These are phyloP conservation scores for Gypsophila paniculata DNA, from an alignment of 179 eudicot genomes.

Conservation along the genomic window DNA sequence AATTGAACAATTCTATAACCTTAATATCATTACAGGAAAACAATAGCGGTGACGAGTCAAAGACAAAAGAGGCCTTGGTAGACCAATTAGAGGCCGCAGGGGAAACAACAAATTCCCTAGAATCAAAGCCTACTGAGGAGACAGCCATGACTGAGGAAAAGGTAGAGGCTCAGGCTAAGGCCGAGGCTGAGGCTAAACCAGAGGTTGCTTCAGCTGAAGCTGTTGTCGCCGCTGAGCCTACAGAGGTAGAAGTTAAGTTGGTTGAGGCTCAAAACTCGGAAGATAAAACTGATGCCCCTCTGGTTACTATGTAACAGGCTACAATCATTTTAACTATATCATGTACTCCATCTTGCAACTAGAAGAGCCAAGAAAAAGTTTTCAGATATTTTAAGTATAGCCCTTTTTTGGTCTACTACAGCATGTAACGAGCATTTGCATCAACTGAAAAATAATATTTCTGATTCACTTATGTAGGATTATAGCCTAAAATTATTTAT, in stretches of 20 bases:
- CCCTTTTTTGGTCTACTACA: neutral
- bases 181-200: neutral
- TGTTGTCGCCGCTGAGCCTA: neutral
- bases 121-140: conserved; percentile 24
- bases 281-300: conserved; percentile 4
- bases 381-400: conserved; percentile 1
- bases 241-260: neutral
- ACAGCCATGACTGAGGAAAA: conserved; percentile 20
- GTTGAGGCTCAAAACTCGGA: conserved; percentile 11
- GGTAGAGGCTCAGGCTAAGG: conserved; percentile 3
- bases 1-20: neutral
- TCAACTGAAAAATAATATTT: neutral
- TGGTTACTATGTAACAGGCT: neutral
- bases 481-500: too few relatives aligned
- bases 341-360: neutral
- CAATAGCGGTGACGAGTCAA: conserved; percentile 44
- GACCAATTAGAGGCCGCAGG: conserved; percentile 38
- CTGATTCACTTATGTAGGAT: too few relatives aligned
- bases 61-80: conserved; percentile 47
- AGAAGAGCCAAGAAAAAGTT: neutral
- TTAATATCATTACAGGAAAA: conserved; percentile 31
- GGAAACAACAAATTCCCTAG: conserved; percentile 25
- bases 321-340: neutral
- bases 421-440: neutral
- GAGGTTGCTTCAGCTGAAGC: neutral